phyloP scores from a whole-genome alignment of 306 rosid species.

The Prunus kanzakura region DNA sequence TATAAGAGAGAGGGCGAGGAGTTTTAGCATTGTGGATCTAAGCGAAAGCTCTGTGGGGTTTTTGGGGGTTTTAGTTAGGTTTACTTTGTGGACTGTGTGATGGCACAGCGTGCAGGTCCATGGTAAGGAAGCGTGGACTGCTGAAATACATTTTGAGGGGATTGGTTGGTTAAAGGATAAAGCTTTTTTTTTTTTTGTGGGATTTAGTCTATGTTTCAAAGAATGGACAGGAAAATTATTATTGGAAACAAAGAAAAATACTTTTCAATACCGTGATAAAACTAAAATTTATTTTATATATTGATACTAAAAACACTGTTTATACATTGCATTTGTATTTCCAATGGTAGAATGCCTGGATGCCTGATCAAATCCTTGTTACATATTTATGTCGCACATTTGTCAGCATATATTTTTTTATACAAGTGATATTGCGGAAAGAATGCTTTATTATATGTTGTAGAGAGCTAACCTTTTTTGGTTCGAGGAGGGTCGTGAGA shows the following conservation, averaged over 20 bases:
- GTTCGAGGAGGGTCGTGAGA: no score
- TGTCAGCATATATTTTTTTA: no score
- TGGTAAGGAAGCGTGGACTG: slow-evolving; percentile 14
- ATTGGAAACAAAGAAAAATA: neutral
- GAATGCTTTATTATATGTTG: no score
- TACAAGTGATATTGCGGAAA: no score
- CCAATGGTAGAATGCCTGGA: no score
- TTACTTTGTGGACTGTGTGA: neutral
- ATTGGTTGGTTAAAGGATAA: neutral
- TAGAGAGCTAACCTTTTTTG: no score
- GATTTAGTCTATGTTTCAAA: neutral
- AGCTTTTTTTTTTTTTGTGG: neutral
- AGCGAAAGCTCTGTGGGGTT: neutral
- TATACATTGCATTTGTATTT: no score
- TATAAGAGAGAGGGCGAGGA: neutral
- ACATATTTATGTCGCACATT: no score
- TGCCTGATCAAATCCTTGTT: no score
- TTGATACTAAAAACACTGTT: no score
- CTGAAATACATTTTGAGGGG: neutral
- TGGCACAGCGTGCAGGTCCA: slow-evolving; percentile 8
- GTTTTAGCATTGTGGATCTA: slow-evolving; percentile 1
- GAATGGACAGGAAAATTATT: neutral
- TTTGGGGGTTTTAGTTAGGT: slow-evolving; percentile 19
- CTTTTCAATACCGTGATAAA: no score
- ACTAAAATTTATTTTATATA: no score